Base-by-base conservation (phyloP, 306 rosid genomes). In the Leucaena leucocephala region DNA sequence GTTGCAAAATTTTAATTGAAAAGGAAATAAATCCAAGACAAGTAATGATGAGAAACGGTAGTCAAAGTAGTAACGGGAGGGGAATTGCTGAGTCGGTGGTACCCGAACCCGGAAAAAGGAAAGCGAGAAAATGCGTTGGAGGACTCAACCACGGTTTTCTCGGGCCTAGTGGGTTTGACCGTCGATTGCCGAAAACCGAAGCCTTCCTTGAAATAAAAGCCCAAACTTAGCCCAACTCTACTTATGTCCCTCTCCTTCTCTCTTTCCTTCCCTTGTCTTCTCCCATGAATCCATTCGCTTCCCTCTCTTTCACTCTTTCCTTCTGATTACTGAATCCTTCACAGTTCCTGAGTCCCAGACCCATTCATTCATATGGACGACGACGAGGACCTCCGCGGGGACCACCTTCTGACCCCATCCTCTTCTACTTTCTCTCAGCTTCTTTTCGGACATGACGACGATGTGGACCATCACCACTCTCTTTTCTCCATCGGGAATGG, bases 81-180 rank as follows among this genome's bases (percentile, higher is more conserved):
- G 12, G 46, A 43, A 14, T 4, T 6, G n/a, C 2, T 0, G 55
- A 49, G 55, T 49, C 7, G 33, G 27, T 55, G 61, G 61, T 2
- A 16, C 58, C 55, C 55, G 59, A n/a, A 21, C 45, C 17, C 69
- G 50, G 55, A 40, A 38, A 27, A 46, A 27, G 65, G 11, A 19
- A 39, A 17, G 71, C 14, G 49, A 66, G 34, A 15, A 27, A 27
- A 27, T 59, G 85, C 93, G 44, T 91, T 88, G 98, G 90, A 84
- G 38, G 80, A 50, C 86, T 57, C 58, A 85, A 86, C 91, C 94
- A 94, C 91, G 91, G 91, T 89, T 90, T 90, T 94, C 96, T 94
- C 91, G 98, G 97, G 92, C 81, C 86, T 71, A 80, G 92, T 71
- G 86, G 83, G 84, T 86, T 93, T 93, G 98, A 93, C 98, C 86